phyloP scores from a whole-genome alignment of 1,139 yeast genomes.

The Debaryomycetaceae sp. region DNA sequence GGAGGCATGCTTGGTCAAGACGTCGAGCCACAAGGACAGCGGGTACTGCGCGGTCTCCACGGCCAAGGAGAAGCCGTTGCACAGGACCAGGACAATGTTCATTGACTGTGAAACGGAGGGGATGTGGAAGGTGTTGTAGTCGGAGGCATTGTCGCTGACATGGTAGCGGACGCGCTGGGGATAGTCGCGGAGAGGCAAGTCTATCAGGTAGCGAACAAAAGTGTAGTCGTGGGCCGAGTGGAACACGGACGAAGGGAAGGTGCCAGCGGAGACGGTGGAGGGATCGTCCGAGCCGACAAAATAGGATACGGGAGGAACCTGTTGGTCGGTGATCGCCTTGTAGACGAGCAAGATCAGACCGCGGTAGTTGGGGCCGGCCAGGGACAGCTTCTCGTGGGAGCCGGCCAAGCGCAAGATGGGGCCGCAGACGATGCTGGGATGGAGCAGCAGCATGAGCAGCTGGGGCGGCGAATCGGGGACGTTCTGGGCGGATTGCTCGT shows the following conservation, averaged over 20 bases:
- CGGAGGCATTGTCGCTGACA: conserved; percentile 34
- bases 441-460: conserved; percentile 15
- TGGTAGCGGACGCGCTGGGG: conserved; percentile 57
- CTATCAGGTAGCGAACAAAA: conserved; percentile 56
- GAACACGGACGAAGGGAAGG: conserved; percentile 33
- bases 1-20: conserved; percentile 49
- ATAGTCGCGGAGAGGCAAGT: conserved; percentile 28
- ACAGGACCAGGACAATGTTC: conserved; percentile 75
- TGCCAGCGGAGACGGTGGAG: conserved; percentile 18
- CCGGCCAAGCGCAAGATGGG: conserved; percentile 65
- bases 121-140: conserved; percentile 40
- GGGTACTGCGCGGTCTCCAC: conserved; percentile 58
- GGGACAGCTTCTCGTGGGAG: conserved; percentile 33
- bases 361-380: conserved; percentile 42
- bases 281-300: conserved; percentile 15
- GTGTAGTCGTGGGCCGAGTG: conserved; percentile 37
- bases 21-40: conserved; percentile 81
- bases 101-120: conserved; percentile 54
- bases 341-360: conserved; percentile 57
- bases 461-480: conserved; percentile 19
- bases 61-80: conserved; percentile 83
- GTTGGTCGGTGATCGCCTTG: conserved; percentile 19
- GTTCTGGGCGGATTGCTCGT: conserved; percentile 12
- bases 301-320: conserved; percentile 26
- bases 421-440: conserved; percentile 52